Evolutionary conservation across 768 basidiomycete species (phyloP).

Genomic region (Mycena latifolia): DNA sequence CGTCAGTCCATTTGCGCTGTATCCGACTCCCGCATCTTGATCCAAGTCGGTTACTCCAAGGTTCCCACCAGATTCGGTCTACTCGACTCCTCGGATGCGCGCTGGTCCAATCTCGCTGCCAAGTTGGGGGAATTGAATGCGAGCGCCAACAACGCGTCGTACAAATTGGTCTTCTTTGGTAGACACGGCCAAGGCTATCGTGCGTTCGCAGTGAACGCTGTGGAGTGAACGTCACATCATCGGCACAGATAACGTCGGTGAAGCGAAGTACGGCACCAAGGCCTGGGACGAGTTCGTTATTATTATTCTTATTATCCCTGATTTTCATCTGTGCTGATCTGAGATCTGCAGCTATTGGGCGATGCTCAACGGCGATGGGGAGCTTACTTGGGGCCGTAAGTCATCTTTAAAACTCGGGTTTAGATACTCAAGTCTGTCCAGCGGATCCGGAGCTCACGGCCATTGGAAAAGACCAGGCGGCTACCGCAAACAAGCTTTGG

Average conservation of each 20-base stretch:
- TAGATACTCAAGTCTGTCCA: conserved; percentile 36
- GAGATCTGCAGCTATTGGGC: conserved; percentile 68
- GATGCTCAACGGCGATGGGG: conserved; percentile 71
- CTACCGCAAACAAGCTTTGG: conserved; percentile 60
- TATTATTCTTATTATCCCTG: background rate
- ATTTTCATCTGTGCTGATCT: background rate
- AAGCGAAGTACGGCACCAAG: conserved; percentile 9
- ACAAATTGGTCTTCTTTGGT: conserved; percentile 76
- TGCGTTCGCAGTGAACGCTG: conserved; percentile 48
- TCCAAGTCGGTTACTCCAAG: conserved; percentile 46
- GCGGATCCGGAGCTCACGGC: conserved; percentile 77
- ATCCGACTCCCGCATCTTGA: background rate
- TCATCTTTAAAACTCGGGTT: conserved; percentile 30
- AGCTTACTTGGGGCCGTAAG: conserved; percentile 82
- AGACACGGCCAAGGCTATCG: conserved; percentile 84
- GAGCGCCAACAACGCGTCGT: conserved; percentile 51
- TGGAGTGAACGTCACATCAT: too few relatives aligned
- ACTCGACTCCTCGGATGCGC: conserved; percentile 58
- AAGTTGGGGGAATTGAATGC: conserved; percentile 61
- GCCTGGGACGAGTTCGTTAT: conserved; percentile 68
- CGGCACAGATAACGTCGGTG: conserved; percentile 63
- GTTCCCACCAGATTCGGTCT: conserved; percentile 71
- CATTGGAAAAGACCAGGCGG: conserved; percentile 69
- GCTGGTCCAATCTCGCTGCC: conserved; percentile 62
- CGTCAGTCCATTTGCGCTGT: conserved; percentile 37